Evolutionary conservation across 352 stramenopile genomes (phyloP), one percentile per base, ranked within the genome.

Genomic region (Phytophthora crassamura): DNA sequence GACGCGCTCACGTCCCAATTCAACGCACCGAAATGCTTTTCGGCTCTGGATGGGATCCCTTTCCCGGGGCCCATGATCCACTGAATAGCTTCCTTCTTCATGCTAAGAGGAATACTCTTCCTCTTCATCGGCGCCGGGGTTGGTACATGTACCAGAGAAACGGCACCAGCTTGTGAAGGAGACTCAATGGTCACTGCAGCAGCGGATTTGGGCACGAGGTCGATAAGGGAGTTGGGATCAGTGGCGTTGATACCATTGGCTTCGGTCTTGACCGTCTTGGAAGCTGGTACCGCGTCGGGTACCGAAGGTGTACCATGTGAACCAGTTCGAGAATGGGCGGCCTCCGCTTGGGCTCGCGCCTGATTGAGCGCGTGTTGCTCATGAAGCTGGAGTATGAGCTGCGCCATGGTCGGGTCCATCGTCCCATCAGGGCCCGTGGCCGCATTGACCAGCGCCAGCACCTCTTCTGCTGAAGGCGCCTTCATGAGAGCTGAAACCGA

Each of bases 31-130:
- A 92, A 93, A 55, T 93, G 81, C 61, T 90, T 91, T 64, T 91
- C 82, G 0, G 85, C 83, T 22, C 83, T 78, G 36, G 77, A 89
- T 20, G 83, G 85, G 18, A 91, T 73, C 18, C 85, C 85, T 50
- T 91, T 88, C 5, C 83, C 85, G 3, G 79, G 80, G 3, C 81
- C 82, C 67, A 89, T 73, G 43, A 93, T 92, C 85, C 85, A 93
- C 54, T 88, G 72, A 52, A 92, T 92, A 15, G 83, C 85, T 59
- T 93, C 79, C 70, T 93, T 89, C 59, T 93, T 93, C 81, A 90
- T 90, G 43, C 81, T 90, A 46, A 93, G 65, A 30, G 82, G 76
- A 56, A 91, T 89, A 58, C 83, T 93, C 75, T 91, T 90, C 59
- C 85, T 75, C 35, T 82, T 86, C 33, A 88, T 76, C 36, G 56